Percentiles rank a stretch among this genome's conserved stretches.
phyloP scores from a whole-genome alignment of 75 land plant species.

The Sequoiadendron giganteum region DNA sequence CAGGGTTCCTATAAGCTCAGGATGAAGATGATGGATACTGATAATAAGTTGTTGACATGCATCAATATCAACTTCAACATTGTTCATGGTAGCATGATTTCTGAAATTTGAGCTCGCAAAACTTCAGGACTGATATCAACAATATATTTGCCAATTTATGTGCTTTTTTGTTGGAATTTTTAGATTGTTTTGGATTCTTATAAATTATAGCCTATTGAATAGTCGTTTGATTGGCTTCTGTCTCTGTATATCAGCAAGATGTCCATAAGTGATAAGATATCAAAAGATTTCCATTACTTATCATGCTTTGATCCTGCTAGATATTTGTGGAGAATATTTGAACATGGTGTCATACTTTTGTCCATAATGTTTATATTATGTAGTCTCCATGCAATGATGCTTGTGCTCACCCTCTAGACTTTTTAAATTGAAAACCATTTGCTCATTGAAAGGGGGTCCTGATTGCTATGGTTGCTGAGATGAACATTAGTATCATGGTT shows the following conservation, averaged over 20 bases:
- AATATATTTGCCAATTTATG: not conserved
- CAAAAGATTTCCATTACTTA: not conserved
- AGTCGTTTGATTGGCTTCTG: not conserved
- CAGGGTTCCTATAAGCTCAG: slow-evolving; percentile 49
- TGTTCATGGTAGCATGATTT: not conserved
- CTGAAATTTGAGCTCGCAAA: not conserved
- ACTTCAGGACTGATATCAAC: not conserved
- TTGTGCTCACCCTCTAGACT: not conserved
- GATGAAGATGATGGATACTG: slow-evolving; percentile 35
- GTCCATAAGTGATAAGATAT: not conserved
- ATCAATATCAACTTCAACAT: slow-evolving; percentile 38
- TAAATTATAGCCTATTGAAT: not conserved
- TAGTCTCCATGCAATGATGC: not conserved
- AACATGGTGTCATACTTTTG: not conserved
- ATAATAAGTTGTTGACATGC: slow-evolving; percentile 37
- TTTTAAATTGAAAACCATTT: not conserved
- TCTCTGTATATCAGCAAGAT: not conserved
- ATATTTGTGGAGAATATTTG: not conserved
- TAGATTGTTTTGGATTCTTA: not conserved
- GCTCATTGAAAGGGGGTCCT: not conserved
- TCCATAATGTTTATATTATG: not conserved
- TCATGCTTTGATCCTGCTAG: not conserved
- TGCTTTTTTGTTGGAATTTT: not conserved
- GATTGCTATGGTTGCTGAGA: not conserved
- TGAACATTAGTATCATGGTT: not conserved